Evolutionary conservation across 805 yeast species (phyloP).

Genomic region (Ogataea neopini): DNA sequence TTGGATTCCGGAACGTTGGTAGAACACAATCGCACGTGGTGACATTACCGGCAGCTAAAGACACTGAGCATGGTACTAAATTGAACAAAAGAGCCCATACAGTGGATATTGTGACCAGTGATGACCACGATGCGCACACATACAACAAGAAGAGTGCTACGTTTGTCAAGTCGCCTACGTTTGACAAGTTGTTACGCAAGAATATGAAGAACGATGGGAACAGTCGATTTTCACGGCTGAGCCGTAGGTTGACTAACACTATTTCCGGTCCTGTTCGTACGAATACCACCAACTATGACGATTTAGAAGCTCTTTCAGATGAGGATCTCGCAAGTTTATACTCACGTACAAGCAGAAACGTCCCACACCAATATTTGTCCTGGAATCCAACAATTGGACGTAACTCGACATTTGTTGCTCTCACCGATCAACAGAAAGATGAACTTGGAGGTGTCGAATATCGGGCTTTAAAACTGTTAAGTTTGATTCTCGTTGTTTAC

Average conservation of each 20-base stretch:
- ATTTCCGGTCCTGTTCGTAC: slow-evolving; percentile 14
- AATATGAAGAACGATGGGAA: slow-evolving; percentile 22
- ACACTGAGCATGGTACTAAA: slow-evolving; percentile 31
- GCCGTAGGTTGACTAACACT: slow-evolving; percentile 28
- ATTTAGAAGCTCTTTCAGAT: slow-evolving; percentile 26
- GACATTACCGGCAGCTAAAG: slow-evolving; percentile 30
- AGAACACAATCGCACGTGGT: slow-evolving; percentile 30
- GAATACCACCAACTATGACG: slow-evolving; percentile 3
- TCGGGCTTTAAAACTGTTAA: slow-evolving; percentile 77
- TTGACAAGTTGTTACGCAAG: slow-evolving; percentile 42
- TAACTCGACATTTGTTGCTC: slow-evolving; percentile 84
- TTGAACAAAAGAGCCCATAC: slow-evolving; percentile 49
- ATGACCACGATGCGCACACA: slow-evolving; percentile 6
- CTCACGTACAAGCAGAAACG: slow-evolving; percentile 16
- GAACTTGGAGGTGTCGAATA: slow-evolving; percentile 98
- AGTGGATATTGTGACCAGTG: slow-evolving; percentile 37
- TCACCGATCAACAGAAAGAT: slow-evolving; percentile 81
- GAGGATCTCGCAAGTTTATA: slow-evolving; percentile 33
- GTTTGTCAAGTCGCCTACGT: slow-evolving; percentile 46
- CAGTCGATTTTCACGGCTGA: slow-evolving; percentile 22
- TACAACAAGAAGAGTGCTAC: slow-evolving; percentile 14
- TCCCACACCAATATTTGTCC: slow-evolving; percentile 69
- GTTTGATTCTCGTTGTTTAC: slow-evolving; percentile 62
- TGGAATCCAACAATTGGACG: slow-evolving; percentile 92
- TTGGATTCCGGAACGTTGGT: slow-evolving; percentile 21